A percentile compares a stretch with the other conserved stretches of the same genome.
These are phyloP conservation scores for Camellia lanceoleosa DNA, from an alignment of 148 eudicot species.

Conservation along the genomic window DNA sequence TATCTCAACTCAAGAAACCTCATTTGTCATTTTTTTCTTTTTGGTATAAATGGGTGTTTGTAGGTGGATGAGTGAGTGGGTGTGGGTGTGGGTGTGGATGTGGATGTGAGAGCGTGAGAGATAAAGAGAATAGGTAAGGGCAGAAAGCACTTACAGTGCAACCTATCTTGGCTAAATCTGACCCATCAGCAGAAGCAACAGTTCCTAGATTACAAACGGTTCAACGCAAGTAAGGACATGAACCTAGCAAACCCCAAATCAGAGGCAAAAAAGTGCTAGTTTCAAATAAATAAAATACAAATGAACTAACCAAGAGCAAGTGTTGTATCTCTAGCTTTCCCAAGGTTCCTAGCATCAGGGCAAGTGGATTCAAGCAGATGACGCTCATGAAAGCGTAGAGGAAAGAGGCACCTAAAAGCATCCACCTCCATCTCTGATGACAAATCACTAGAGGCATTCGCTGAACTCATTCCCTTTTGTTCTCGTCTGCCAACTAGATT, in stretches of 20 bases:
- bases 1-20: not conserved
- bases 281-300: not conserved
- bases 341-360: constrained; percentile 77
- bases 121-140: not conserved
- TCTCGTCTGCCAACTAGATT: not conserved
- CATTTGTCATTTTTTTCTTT: not conserved
- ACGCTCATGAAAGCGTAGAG: constrained; percentile 67
- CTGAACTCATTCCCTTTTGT: constrained; percentile 33
- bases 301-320: constrained; percentile 64
- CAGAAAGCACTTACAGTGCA: constrained; percentile 57
- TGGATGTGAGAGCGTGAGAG: not conserved
- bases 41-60: no score
- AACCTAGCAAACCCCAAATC: not conserved
- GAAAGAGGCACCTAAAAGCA: constrained; percentile 82
- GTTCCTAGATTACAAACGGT: constrained; percentile 45
- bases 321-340: constrained; percentile 68
- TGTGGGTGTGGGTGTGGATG: not conserved
- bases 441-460: constrained; percentile 40
- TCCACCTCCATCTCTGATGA: constrained; percentile 84
- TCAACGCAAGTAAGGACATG: not conserved
- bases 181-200: constrained; percentile 90
- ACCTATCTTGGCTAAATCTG: constrained; percentile 86
- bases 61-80: no score
- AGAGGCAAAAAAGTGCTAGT: not conserved
- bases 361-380: constrained; percentile 70